These are phyloP conservation scores for Phytophthora capsici DNA, from an alignment of 352 stramenopile species.

Conservation along the genomic window DNA sequence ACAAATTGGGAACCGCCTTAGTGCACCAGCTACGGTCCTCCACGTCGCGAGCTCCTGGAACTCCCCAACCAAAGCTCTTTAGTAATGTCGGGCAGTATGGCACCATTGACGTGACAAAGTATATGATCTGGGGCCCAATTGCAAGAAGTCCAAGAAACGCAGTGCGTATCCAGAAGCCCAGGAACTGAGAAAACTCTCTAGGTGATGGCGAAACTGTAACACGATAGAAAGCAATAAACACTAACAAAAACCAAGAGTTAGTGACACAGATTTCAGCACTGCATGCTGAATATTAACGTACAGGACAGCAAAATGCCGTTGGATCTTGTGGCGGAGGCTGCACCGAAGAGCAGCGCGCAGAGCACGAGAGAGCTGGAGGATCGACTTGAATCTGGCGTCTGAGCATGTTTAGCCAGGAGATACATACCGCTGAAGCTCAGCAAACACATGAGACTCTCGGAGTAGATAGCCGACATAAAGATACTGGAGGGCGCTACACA, in stretches of 20 bases:
- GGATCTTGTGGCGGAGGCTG: conserved; percentile 71
- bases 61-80: conserved; percentile 10
- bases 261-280: conserved; percentile 1
- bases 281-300: conserved; percentile 43
- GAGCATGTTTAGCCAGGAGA: conserved; percentile 49
- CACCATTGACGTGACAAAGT: conserved; percentile 67
- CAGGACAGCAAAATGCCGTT: conserved; percentile 81
- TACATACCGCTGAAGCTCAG: conserved; percentile 84
- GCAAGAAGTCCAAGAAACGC: conserved; percentile 65
- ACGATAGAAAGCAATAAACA: conserved; percentile 81
- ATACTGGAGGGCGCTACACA: conserved; percentile 77
- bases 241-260: conserved; percentile 36
- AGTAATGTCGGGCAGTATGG: conserved; percentile 71
- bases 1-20: conserved; percentile 69
- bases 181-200: conserved; percentile 36
- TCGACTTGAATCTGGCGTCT: conserved; percentile 19
- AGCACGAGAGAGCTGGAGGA: conserved; percentile 41
- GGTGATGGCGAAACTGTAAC: conserved; percentile 61
- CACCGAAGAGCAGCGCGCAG: conserved; percentile 63
- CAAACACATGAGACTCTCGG: conserved; percentile 83
- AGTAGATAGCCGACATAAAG: conserved; percentile 86
- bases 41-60: conserved; percentile 1
- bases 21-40: conserved; percentile 76
- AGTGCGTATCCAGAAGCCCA: conserved; percentile 66
- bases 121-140: conserved; percentile 68